Conservation (phyloP, 2,329 filamentous ascomycete genomes). For the Zalaria obscura region DNA sequence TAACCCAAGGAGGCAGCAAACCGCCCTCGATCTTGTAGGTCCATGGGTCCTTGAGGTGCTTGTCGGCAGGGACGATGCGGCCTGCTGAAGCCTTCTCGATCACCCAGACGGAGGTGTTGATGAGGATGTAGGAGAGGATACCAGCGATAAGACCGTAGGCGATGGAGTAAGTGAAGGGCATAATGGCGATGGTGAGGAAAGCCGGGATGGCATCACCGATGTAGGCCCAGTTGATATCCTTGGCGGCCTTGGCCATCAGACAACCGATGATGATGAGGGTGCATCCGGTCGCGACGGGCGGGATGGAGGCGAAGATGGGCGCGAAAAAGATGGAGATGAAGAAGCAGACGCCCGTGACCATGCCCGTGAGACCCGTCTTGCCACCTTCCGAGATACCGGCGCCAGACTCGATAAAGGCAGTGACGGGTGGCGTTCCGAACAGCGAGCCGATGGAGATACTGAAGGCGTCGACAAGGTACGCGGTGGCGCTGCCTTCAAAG, state of each 20-base stretch:
- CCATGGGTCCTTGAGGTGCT: constrained; percentile 67
- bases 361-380: constrained; percentile 70
- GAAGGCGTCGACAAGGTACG: constrained; percentile 72
- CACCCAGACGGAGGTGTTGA: constrained; percentile 59
- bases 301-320: constrained; percentile 79
- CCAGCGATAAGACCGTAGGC: constrained; percentile 75
- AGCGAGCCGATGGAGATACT: constrained; percentile 70
- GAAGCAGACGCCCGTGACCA: constrained; percentile 68
- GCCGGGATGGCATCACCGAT: constrained; percentile 72
- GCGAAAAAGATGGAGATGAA: constrained; percentile 82
- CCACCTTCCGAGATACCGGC: constrained; percentile 82
- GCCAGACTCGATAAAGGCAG: constrained; percentile 73
- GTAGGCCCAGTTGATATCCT: constrained; percentile 82
- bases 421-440: constrained; percentile 67
- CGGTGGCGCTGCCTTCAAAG: constrained; percentile 72
- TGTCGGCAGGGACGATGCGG: constrained; percentile 59
- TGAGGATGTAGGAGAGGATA: constrained; percentile 59
- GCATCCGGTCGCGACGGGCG: constrained; percentile 77
- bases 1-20: constrained; percentile 60
- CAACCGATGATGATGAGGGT: constrained; percentile 80
- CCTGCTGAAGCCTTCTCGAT: constrained; percentile 53
- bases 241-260: constrained; percentile 67
- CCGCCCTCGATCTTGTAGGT: constrained; percentile 64
- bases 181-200: constrained; percentile 69
- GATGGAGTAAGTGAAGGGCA: constrained; percentile 85